Percentiles rank a stretch among this genome's conserved stretches.
phyloP scores from a whole-genome alignment of 768 basidiomycete genomes.

The Gymnopilus dilepis region DNA sequence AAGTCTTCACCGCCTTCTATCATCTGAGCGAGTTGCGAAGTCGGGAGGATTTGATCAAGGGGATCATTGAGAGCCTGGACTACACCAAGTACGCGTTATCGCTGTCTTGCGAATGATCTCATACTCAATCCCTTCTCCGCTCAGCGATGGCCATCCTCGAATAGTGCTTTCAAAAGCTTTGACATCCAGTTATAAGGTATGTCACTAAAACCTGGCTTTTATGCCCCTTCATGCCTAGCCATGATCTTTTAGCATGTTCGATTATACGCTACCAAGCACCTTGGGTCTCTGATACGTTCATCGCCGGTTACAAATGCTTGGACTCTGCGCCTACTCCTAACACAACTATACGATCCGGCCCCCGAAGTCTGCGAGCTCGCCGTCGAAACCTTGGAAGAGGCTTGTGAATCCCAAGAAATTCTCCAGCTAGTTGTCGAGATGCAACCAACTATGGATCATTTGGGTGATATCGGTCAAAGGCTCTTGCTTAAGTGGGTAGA shows the following conservation, averaged over 20 bases:
- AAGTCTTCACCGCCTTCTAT: conserved; percentile 95
- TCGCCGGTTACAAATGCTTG: conserved; percentile 75
- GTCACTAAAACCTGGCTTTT: conserved; percentile 17
- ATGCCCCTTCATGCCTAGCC: no score
- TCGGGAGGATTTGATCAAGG: conserved; percentile 90
- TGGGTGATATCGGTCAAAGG: conserved; percentile 91
- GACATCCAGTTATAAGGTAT: conserved; percentile 89
- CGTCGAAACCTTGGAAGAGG: conserved; percentile 87
- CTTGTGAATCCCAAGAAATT: conserved; percentile 82
- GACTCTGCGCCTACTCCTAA: conserved; percentile 89
- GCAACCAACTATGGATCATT: conserved; percentile 93
- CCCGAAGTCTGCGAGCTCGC: conserved; percentile 91
- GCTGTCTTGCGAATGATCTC: neutral
- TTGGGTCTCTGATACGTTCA: conserved; percentile 79
- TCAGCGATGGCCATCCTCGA: conserved; percentile 91
- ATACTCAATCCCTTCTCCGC: conserved; percentile 10
- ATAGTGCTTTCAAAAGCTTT: conserved; percentile 93
- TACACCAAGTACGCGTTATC: conserved; percentile 74
- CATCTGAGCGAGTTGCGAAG: conserved; percentile 90
- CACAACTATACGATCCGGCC: conserved; percentile 94
- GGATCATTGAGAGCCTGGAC: conserved; percentile 89
- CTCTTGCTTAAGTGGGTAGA: conserved; percentile 79
- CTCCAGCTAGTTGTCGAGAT: conserved; percentile 92
- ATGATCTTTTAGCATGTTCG: conserved; percentile 93
- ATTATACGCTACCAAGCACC: conserved; percentile 84